A percentile compares a stretch with the other conserved stretches of the same genome.
These are phyloP conservation scores for Starmera amethionina DNA, from an alignment of 805 yeast species.

Conservation along the genomic window DNA sequence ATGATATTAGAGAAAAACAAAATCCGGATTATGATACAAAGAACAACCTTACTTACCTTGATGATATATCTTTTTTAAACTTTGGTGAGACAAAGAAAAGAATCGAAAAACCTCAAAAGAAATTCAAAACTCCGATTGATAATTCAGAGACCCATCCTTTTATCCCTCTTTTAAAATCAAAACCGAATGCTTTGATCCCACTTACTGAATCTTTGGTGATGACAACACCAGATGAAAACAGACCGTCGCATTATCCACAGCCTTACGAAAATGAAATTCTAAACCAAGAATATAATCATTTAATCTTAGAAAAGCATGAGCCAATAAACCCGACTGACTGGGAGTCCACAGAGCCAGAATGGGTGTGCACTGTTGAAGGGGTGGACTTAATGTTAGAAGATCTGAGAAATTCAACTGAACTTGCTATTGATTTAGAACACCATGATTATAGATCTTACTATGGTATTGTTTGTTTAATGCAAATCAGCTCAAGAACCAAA, in stretches of 20 bases:
- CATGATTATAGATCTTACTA: conserved; percentile 86
- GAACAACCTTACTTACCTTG: conserved; percentile 34
- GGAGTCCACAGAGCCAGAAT: conserved; percentile 51
- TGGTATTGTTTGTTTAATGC: conserved; percentile 91
- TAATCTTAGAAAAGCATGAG: conserved; percentile 33
- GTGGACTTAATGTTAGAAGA: conserved; percentile 45
- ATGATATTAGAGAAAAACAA: conserved; percentile 20
- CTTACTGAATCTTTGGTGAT: conserved; percentile 40
- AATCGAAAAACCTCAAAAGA: conserved; percentile 58
- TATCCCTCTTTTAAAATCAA: conserved; percentile 56
- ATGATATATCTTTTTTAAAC: conserved; percentile 25
- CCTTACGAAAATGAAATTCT: conserved; percentile 77
- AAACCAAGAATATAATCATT: conserved; percentile 56
- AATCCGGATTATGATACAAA: conserved; percentile 5
- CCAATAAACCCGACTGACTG: conserved; percentile 52
- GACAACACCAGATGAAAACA: conserved; percentile 27
- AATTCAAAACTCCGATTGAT: conserved; percentile 50
- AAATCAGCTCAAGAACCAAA: conserved; percentile 67
- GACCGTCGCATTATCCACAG: conserved; percentile 57
- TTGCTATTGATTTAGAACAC: conserved; percentile 94
- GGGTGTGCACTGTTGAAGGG: conserved; percentile 56
- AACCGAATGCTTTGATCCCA: conserved; percentile 60
- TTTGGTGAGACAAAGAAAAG: conserved; percentile 17
- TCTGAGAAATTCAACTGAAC: conserved; percentile 41
- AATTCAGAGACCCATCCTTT: conserved; percentile 67